Percentiles rank a stretch among this genome's conserved stretches.
phyloP scores from a whole-genome alignment of 371 early-diverging fungal species.

The Mortierella sp. region DNA sequence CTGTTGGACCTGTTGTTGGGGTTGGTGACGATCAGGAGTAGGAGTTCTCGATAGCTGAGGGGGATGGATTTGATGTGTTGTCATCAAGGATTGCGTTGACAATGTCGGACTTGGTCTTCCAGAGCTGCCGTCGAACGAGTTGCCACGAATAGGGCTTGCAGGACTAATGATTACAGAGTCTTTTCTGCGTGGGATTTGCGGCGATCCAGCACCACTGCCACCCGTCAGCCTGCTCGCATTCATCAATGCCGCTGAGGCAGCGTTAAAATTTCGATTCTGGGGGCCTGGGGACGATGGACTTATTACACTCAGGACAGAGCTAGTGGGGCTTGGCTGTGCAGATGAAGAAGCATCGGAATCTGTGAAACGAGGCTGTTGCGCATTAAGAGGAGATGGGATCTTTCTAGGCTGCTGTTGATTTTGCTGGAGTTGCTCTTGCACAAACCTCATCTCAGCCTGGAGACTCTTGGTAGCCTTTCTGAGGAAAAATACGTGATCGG shows the following conservation, averaged over 20 bases:
- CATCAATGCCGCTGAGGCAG: constrained; percentile 13
- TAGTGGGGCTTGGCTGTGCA: constrained; percentile 32
- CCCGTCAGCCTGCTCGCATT: constrained; percentile 14
- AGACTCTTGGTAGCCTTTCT: constrained; percentile 54
- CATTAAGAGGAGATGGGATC: constrained; percentile 22
- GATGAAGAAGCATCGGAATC: constrained; percentile 22
- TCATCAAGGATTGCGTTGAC: constrained; percentile 31
- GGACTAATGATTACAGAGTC: constrained; percentile 54
- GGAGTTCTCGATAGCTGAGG: constrained; percentile 49
- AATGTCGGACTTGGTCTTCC: constrained; percentile 45
- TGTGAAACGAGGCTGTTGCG: constrained; percentile 3
- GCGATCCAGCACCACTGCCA: constrained; percentile 15
- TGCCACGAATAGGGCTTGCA: constrained; percentile 27
- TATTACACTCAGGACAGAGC: constrained; percentile 2
- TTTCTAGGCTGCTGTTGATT: constrained; percentile 22
- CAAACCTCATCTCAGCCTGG: constrained; percentile 52
- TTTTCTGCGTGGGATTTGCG: constrained; percentile 44
- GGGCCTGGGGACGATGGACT: constrained; percentile 34
- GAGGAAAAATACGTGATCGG: constrained; percentile 48
- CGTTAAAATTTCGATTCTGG: constrained; percentile 19
- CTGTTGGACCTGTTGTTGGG: constrained; percentile 17
- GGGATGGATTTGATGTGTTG: constrained; percentile 39
- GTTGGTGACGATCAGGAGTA: constrained; percentile 40
- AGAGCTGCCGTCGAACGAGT: constrained; percentile 40
- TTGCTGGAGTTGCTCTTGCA: constrained; percentile 40